Percentiles rank a stretch among this genome's conserved stretches.
Conservation (phyloP, 495 filamentous ascomycete genomes). For the Hypoxylon trugodes region DNA sequence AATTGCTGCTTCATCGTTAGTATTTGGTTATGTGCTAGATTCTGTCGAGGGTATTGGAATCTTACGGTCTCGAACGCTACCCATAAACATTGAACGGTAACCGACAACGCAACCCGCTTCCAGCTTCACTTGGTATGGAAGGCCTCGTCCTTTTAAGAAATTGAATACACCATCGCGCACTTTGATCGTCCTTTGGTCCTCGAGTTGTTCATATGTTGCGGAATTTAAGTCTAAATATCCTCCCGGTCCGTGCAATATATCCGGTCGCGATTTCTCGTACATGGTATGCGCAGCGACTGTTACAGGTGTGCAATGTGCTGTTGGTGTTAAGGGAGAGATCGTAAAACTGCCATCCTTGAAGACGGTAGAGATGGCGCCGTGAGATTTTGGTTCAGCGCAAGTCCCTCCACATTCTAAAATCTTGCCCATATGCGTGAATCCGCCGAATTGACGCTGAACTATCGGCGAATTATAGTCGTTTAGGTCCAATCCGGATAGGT, state of each 20-base stretch:
- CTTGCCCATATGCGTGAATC: slow-evolving; percentile 61
- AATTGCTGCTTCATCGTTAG: slow-evolving; percentile 42
- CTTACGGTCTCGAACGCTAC: slow-evolving; percentile 54
- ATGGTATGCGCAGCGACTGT: slow-evolving; percentile 61
- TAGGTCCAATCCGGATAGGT: slow-evolving; percentile 20
- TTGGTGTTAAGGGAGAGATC: slow-evolving; percentile 46
- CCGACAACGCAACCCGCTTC: slow-evolving; percentile 53
- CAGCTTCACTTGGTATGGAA: slow-evolving; percentile 56
- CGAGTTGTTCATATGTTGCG: slow-evolving; percentile 50
- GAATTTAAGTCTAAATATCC: slow-evolving; percentile 52
- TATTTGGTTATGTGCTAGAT: background rate
- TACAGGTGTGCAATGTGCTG: slow-evolving; percentile 51
- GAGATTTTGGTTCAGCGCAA: slow-evolving; percentile 58
- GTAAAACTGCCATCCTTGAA: slow-evolving; percentile 54
- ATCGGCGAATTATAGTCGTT: slow-evolving; percentile 19
- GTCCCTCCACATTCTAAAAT: slow-evolving; percentile 61
- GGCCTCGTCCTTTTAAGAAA: slow-evolving; percentile 17
- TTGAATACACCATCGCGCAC: slow-evolving; percentile 51
- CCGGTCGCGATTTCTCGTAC: slow-evolving; percentile 61
- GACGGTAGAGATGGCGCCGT: slow-evolving; percentile 47
- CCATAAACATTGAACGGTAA: slow-evolving; percentile 56
- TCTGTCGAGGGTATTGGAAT: background rate
- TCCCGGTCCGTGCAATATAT: slow-evolving; percentile 56
- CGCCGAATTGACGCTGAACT: slow-evolving; percentile 39
- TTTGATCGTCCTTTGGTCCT: slow-evolving; percentile 50